Percentiles rank a stretch among this genome's conserved stretches.
These are phyloP conservation scores for Arctium lappa DNA, from an alignment of 129 eudicot genomes.

Conservation along the genomic window DNA sequence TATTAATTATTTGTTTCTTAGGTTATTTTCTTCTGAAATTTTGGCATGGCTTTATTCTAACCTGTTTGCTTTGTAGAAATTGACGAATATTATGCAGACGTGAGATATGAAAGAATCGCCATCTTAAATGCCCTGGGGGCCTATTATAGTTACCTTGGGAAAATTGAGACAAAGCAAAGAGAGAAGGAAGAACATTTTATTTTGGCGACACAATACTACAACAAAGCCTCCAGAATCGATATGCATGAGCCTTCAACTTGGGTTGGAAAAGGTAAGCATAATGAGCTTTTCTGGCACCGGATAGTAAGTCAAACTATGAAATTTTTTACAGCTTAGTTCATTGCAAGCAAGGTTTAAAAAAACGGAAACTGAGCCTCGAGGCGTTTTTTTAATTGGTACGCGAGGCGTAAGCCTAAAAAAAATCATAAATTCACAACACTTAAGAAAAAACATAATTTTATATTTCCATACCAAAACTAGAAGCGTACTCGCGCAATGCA, in stretches of 20 bases:
- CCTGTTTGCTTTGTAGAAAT: conserved; percentile 58
- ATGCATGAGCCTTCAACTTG: conserved; percentile 98
- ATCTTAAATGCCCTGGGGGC: conserved; percentile 98
- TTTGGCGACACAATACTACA: conserved; percentile 82
- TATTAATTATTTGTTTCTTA: background rate
- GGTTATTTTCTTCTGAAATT: background rate
- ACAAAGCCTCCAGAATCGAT: conserved; percentile 97
- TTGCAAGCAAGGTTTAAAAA: background rate
- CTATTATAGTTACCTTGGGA: conserved; percentile 91
- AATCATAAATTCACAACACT: too few species aligned
- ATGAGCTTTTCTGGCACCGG: background rate
- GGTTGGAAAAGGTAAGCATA: conserved; percentile 90
- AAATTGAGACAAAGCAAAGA: conserved; percentile 85
- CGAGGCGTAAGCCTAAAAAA: too few species aligned
- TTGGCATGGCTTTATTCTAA: conserved; percentile 9
- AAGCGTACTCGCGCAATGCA: too few species aligned
- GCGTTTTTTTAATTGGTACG: too few species aligned
- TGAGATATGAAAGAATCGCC: conserved; percentile 93
- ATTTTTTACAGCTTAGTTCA: background rate
- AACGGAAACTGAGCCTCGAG: too few species aligned
- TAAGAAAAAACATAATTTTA: too few species aligned
- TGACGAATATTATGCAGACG: conserved; percentile 92
- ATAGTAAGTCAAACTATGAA: background rate
- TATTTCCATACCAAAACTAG: too few species aligned
- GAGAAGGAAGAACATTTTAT: conserved; percentile 88